These are phyloP conservation scores for Kuraishia capsulata DNA, from an alignment of 805 yeast genomes.

Conservation along the genomic window DNA sequence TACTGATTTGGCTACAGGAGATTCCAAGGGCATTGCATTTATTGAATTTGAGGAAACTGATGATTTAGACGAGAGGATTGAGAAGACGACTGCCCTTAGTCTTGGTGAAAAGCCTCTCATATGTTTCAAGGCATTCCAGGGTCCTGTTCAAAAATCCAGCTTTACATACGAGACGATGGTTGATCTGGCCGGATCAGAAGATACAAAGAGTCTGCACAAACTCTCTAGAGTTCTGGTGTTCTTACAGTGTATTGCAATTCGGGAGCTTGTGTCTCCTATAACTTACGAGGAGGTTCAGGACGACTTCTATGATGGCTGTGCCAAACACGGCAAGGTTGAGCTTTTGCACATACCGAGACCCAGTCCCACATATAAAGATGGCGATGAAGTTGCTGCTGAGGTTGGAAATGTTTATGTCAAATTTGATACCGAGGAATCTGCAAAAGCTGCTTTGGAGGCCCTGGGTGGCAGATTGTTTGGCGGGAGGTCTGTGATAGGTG, in stretches of 20 bases:
- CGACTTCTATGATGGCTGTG: conserved; percentile 43
- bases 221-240: conserved; percentile 48
- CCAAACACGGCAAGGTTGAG: conserved; percentile 40
- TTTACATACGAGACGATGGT: conserved; percentile 22
- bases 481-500: conserved; percentile 60
- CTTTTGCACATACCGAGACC: conserved; percentile 58
- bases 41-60: conserved; percentile 27
- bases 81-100: conserved; percentile 23
- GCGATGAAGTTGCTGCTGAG: conserved; percentile 39
- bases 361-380: conserved; percentile 22
- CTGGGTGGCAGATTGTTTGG: conserved; percentile 61
- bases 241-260: conserved; percentile 55
- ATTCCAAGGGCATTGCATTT: conserved; percentile 52
- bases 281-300: conserved; percentile 38
- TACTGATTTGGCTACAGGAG: conserved; percentile 36
- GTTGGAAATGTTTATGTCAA: conserved; percentile 68
- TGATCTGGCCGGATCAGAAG: not conserved
- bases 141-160: conserved; percentile 13
- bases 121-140: conserved; percentile 31
- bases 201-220: conserved; percentile 8
- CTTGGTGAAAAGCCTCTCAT: conserved; percentile 25
- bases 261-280: conserved; percentile 46
- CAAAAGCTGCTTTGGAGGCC: conserved; percentile 42
- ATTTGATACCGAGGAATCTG: conserved; percentile 41
- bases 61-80: conserved; percentile 15